Base-by-base conservation (phyloP, 768 basidiomycete species). In the Leccinum fibrillosum region DNA sequence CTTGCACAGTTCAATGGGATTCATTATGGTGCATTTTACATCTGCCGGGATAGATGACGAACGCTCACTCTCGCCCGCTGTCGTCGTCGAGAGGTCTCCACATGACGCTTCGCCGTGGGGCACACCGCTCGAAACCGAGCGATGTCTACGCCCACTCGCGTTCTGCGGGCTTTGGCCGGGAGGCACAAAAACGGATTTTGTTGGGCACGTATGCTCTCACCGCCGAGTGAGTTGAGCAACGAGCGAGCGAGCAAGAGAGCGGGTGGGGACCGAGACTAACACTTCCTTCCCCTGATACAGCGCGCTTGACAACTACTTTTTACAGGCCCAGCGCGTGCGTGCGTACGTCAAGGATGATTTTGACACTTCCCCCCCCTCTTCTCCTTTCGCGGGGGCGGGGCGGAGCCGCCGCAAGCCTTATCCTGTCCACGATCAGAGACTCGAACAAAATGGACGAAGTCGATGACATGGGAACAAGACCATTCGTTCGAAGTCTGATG, bases 191-290 rank as follows among this genome's bases (percentile, higher is more conserved):
- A 70, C 85, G 96, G 0, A 85, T 99, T 6, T 66, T 98, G 25
- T 77, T 98, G 1, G 96, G 96, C 0, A 94, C 94, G 0, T 93
- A 95, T 67, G 91, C 95, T 2, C 77, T 99, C 45, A 89, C 88
- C 0, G 94, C 94, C 28, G 92, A 92, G 95, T 97, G 66, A 67
- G 90, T 75, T 2, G 5, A 17, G 48, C 26, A 6, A 10, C 30
- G 30, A 11, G 30, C 30, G 30, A 30, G 90, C 2, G 5, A 17
- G 49, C 25, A 6, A 37, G 39, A 42, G 9, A 42, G 39, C 17
- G 6, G 37, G 37, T 39, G 17, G 37, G 7, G 37, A 42, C 39
- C n/a, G n/a, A 42, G 17, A 42, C n/a, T 42, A 10, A n/a, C n/a
- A n/a, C n/a, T 42, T 42, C 8, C n/a, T 42, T n/a, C 39, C 26